phyloP scores from a whole-genome alignment of 139 green algal genomes.

The Closterium sp. region DNA sequence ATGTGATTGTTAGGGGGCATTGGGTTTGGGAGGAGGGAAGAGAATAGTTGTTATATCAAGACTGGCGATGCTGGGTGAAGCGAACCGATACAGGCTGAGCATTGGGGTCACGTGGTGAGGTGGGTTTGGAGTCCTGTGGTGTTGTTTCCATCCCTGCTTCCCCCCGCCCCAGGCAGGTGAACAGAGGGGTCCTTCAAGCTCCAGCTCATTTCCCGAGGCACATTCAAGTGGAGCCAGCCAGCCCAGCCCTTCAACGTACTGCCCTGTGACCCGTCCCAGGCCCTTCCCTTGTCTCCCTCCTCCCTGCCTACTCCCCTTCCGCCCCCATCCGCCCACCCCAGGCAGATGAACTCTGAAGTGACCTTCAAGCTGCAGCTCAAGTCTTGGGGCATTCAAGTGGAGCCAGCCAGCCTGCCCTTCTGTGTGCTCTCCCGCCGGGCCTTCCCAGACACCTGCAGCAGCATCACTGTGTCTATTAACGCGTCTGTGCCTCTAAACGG shows the following conservation, averaged over 20 bases:
- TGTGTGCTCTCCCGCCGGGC: slow-evolving; percentile 24
- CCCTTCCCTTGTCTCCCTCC: neutral
- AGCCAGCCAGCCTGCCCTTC: slow-evolving; percentile 15
- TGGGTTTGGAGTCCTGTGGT: no score
- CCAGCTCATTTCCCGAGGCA: neutral
- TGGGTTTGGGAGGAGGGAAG: no score
- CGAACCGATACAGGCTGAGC: neutral
- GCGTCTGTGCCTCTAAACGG: neutral
- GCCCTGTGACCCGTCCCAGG: no score
- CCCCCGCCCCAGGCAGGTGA: neutral
- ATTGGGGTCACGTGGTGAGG: no score
- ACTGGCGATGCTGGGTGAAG: neutral
- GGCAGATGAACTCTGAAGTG: slow-evolving; percentile 32
- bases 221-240: neutral
- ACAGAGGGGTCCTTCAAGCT: neutral
- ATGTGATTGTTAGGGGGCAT: no score
- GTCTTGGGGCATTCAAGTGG: neutral
- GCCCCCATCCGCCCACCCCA: neutral
- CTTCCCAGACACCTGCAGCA: neutral
- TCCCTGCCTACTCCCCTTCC: neutral
- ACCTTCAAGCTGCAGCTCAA: slow-evolving; percentile 26
- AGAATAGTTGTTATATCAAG: neutral
- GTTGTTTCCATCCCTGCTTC: neutral
- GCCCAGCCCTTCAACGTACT: no score
- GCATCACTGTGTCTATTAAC: neutral